These are phyloP conservation scores for Emmonsiellopsis sp. DNA, from an alignment of 2,329 filamentous ascomycete genomes.

Conservation along the genomic window DNA sequence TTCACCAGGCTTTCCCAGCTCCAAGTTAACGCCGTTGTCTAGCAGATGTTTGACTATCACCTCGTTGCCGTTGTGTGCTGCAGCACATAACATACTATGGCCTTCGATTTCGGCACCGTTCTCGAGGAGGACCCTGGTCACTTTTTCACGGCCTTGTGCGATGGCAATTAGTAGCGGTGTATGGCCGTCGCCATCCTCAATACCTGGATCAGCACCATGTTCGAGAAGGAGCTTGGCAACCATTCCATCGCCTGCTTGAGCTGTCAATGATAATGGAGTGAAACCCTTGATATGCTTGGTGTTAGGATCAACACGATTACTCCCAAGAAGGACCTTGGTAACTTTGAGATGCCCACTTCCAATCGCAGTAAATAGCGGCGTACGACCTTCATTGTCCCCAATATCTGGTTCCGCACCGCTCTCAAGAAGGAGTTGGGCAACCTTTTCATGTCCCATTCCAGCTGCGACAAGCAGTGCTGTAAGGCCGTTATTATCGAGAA, in stretches of 20 bases:
- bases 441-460: neutral
- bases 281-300: too few relatives aligned
- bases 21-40: neutral
- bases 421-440: neutral
- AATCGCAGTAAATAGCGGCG: neutral
- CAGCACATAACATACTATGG: neutral
- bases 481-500: neutral
- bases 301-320: too few relatives aligned
- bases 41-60: neutral
- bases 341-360: neutral
- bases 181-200: neutral
- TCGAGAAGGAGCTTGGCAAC: too few relatives aligned
- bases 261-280: too few relatives aligned
- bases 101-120: neutral
- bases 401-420: neutral
- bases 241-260: too few relatives aligned
- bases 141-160: too few relatives aligned
- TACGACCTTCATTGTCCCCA: neutral
- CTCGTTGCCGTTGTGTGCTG: neutral
- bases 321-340: neutral
- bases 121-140: too few relatives aligned
- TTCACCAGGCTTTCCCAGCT: neutral
- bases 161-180: neutral
- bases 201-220: too few relatives aligned
- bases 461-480: neutral